Evolutionary conservation across 2,329 filamentous ascomycete species (phyloP), one percentile per base, ranked within the genome.

Genomic region (Blumeriella jaapii): DNA sequence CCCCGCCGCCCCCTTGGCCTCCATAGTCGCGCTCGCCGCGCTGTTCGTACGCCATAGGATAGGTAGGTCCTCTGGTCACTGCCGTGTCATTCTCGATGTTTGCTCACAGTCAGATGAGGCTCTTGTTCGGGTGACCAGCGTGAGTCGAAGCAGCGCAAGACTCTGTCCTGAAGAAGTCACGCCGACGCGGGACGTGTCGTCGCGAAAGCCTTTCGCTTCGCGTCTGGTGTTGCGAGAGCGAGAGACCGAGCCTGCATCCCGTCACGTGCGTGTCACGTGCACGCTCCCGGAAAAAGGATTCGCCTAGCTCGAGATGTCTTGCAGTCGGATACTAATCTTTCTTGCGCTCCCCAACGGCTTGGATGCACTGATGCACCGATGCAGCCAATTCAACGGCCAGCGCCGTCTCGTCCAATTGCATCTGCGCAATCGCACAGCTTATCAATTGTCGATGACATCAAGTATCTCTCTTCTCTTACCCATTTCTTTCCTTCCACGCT

Each of bases 11-110:
- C 37, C 44, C 46, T 29, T 41, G 40, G 25, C 47, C 50, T 18
- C 48, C 51, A 49, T 44, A 55, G 37, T 58, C 55, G 45, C 53
- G 49, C 16, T 48, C 44, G 29, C 40, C 45, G 36, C 51, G 51
- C 45, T 55, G 53, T 47, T 55, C 52, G 40, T 52, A 51, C 33
- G 52, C 48, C 54, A 56, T 55, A n/a, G n/a, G n/a, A n/a, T n/a
- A n/a, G n/a, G n/a, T n/a, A n/a, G n/a, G n/a, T n/a, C n/a, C n/a
- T n/a, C n/a, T n/a, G 30, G 22, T 49, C 29, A 39, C 45, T 44
- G 46, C 34, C 34, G 31, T 38, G 37, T 47, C 47, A 50, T 50
- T 36, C 36, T 50, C 30, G 32, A 33, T 30, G 24, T 26, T 37
- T 37, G 18, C 15, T 9, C 31, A 16, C 29, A 34, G 39, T 39